Percentiles rank a stretch among this genome's conserved stretches.
Evolutionary conservation across 495 filamentous ascomycete genomes (phyloP).

Genomic region (Talaromyces ruber): DNA sequence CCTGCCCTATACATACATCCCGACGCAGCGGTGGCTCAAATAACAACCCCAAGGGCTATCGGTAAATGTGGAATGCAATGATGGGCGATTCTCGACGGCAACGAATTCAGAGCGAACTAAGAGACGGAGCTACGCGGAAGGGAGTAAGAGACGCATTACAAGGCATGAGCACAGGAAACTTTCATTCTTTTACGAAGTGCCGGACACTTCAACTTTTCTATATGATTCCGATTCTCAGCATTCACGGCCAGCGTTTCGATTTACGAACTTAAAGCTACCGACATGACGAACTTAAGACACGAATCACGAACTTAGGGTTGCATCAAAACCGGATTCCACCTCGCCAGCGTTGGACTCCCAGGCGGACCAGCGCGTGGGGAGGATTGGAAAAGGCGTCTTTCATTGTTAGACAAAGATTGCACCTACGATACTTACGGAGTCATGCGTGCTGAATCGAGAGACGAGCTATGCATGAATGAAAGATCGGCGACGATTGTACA

Average conservation of each 20-base stretch:
- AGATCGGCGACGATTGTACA: conserved; percentile 1
- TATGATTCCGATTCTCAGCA: conserved; percentile 1
- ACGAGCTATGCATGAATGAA: conserved; percentile 2
- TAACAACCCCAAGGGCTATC: conserved; percentile 3
- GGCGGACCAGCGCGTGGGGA: conserved; percentile 3
- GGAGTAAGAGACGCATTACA: neutral
- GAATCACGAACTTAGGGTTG: neutral
- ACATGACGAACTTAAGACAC: neutral
- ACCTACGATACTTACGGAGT: neutral
- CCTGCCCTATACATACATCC: conserved; percentile 55
- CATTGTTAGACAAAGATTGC: neutral
- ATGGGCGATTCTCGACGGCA: neutral
- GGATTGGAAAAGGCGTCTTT: neutral
- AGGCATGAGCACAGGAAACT: conserved; percentile 1
- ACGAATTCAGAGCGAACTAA: neutral
- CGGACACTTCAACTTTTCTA: neutral
- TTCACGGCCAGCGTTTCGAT: neutral
- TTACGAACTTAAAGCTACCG: neutral
- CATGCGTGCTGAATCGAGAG: neutral
- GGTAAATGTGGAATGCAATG: neutral
- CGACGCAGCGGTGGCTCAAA: conserved; percentile 9
- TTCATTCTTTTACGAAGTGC: neutral
- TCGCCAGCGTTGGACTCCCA: neutral
- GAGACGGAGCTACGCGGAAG: neutral
- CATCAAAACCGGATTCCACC: neutral